Conservation (phyloP, 257 asterid genomes). For the Capsicum rhomboideum region DNA sequence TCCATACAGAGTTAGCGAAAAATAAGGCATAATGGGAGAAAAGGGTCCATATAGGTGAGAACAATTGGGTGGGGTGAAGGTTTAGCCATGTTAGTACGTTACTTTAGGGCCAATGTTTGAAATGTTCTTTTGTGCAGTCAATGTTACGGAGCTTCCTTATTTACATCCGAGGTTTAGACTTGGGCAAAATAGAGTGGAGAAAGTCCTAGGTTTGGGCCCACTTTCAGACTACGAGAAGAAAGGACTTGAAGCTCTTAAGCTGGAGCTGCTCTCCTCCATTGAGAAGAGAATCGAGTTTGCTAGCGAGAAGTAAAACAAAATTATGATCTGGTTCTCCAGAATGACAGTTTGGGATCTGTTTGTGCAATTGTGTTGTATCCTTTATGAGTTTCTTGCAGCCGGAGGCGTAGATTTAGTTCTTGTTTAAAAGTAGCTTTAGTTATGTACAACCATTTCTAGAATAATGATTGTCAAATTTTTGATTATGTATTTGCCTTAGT, state of each 20-base stretch:
- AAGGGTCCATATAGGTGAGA: too few species aligned
- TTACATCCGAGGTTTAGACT: conserved; percentile 71
- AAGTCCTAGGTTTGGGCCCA: conserved; percentile 52
- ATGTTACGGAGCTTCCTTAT: conserved; percentile 63
- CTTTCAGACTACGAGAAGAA: conserved; percentile 51
- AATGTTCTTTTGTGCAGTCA: conserved; percentile 67
- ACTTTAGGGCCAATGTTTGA: too few species aligned
- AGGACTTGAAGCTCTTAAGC: conserved; percentile 56
- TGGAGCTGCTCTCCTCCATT: conserved; percentile 52
- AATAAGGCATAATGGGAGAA: too few species aligned
- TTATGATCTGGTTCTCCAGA: not conserved
- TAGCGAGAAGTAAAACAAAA: conserved; percentile 16
- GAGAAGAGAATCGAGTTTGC: conserved; percentile 59
- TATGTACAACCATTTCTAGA: not conserved
- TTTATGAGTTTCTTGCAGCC: not conserved
- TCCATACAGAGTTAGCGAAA: too few species aligned
- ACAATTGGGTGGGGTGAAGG: too few species aligned
- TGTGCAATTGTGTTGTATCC: not conserved
- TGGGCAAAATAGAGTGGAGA: conserved; percentile 67
- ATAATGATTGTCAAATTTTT: not conserved
- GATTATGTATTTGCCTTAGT: not conserved
- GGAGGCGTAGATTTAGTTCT: not conserved
- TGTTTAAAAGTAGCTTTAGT: not conserved
- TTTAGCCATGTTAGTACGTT: too few species aligned
- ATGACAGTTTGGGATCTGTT: conserved; percentile 14